These are phyloP conservation scores for Picocystis salinarum DNA, from an alignment of 139 green algal genomes.

Conservation along the genomic window DNA sequence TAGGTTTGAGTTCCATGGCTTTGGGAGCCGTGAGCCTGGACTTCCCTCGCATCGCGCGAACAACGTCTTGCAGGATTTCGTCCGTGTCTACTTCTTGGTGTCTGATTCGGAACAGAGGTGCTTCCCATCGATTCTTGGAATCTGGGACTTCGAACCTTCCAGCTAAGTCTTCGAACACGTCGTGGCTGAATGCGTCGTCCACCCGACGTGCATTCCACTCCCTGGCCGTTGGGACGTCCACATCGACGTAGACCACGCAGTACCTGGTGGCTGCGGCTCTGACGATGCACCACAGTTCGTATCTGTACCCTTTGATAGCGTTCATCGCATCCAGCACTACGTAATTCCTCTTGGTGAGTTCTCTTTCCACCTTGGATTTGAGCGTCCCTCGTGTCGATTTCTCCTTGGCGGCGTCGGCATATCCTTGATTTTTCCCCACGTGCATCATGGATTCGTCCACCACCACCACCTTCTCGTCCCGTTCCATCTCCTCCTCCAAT, in stretches of 20 bases:
- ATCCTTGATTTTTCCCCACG: slow-evolving; percentile 36
- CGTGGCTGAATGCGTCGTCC: slow-evolving; percentile 9
- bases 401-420: slow-evolving; percentile 46
- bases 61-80: too few relatives aligned
- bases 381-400: slow-evolving; percentile 60
- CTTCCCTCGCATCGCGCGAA: too few relatives aligned
- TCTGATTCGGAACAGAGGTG: slow-evolving; percentile 50
- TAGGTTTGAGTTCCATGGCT: too few relatives aligned
- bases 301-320: slow-evolving; percentile 71
- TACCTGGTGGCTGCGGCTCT: slow-evolving; percentile 51
- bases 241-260: slow-evolving; percentile 64
- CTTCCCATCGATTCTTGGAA: slow-evolving; percentile 68
- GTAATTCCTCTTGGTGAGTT: slow-evolving; percentile 21
- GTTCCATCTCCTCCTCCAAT: slow-evolving; percentile 10
- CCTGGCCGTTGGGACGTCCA: slow-evolving; percentile 20
- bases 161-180: slow-evolving; percentile 57
- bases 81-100: too few relatives aligned
- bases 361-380: slow-evolving; percentile 46
- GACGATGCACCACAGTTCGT: slow-evolving; percentile 87
- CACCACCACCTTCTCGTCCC: slow-evolving; percentile 21
- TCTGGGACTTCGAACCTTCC: slow-evolving; percentile 70
- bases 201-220: slow-evolving; percentile 42
- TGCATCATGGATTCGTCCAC: slow-evolving; percentile 52
- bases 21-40: too few relatives aligned
- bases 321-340: slow-evolving; percentile 85